phyloP scores from a whole-genome alignment of 257 asterid genomes.

The Capsicum pubescens region DNA sequence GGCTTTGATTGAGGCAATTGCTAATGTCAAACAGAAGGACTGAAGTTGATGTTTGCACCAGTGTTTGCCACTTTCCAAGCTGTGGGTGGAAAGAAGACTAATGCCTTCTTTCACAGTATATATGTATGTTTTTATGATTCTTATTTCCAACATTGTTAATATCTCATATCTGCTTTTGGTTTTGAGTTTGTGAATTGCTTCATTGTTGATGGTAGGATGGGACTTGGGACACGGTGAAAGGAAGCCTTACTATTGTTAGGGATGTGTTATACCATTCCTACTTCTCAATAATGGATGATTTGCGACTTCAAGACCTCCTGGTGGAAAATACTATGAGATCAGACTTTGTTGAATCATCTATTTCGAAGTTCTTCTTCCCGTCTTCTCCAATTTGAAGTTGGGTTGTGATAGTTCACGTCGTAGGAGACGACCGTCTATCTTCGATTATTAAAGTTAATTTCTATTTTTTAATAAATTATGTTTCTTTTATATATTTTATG shows the following conservation, averaged over 20 bases:
- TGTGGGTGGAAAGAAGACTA: constrained; percentile 67
- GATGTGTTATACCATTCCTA: constrained; percentile 80
- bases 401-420: too few species aligned
- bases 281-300: constrained; percentile 76
- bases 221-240: constrained; percentile 65
- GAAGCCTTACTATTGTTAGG: constrained; percentile 74
- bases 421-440: too few species aligned
- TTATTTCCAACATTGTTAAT: neutral
- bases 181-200: constrained; percentile 15
- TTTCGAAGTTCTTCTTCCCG: neutral
- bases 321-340: constrained; percentile 77
- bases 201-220: constrained; percentile 76
- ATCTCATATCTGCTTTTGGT: constrained; percentile 22
- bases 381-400: neutral
- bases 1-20: too few species aligned
- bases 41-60: too few species aligned
- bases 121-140: constrained; percentile 50
- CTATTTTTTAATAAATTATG: too few species aligned
- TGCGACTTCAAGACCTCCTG: constrained; percentile 56
- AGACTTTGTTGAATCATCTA: constrained; percentile 51
- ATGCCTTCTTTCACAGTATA: constrained; percentile 75
- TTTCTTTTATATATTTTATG: too few species aligned
- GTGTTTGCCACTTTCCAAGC: constrained; percentile 85
- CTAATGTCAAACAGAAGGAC: too few species aligned
- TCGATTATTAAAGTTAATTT: too few species aligned